Conservation (phyloP, 805 yeast species). For the Kuraishia cidri region DNA sequence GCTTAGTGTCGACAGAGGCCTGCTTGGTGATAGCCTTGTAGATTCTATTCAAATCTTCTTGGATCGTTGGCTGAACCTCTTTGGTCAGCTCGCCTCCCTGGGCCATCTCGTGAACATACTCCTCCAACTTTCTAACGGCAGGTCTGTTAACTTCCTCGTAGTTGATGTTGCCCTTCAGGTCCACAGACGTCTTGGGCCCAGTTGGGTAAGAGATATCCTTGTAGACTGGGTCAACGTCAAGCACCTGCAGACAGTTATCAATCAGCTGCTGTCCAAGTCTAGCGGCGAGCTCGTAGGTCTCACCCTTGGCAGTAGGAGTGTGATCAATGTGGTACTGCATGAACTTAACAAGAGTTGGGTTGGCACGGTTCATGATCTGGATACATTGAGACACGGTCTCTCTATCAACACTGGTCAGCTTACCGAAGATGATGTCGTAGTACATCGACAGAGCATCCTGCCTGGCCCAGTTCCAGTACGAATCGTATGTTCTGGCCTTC, state of each 20-base stretch:
- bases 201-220: constrained; percentile 93
- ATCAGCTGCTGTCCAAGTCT: constrained; percentile 87
- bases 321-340: constrained; percentile 93
- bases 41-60: constrained; percentile 77
- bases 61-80: constrained; percentile 61
- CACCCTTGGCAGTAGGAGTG: constrained; percentile 80
- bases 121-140: constrained; percentile 88
- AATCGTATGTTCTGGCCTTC: constrained; percentile 94
- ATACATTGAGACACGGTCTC: constrained; percentile 96
- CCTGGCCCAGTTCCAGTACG: constrained; percentile 99
- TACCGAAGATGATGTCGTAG: constrained; percentile 93
- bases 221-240: constrained; percentile 78
- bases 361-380: constrained; percentile 95
- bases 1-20: constrained; percentile 57
- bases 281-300: constrained; percentile 85
- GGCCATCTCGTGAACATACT: constrained; percentile 94
- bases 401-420: constrained; percentile 82
- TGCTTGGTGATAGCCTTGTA: constrained; percentile 77
- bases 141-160: constrained; percentile 85
- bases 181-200: constrained; percentile 88
- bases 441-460: constrained; percentile 92
- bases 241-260: constrained; percentile 88
- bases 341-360: constrained; percentile 86
- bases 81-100: constrained; percentile 83
- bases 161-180: constrained; percentile 76